Base-by-base conservation (phyloP, 805 yeast species). In the Nakazawaea ambrosiae region DNA sequence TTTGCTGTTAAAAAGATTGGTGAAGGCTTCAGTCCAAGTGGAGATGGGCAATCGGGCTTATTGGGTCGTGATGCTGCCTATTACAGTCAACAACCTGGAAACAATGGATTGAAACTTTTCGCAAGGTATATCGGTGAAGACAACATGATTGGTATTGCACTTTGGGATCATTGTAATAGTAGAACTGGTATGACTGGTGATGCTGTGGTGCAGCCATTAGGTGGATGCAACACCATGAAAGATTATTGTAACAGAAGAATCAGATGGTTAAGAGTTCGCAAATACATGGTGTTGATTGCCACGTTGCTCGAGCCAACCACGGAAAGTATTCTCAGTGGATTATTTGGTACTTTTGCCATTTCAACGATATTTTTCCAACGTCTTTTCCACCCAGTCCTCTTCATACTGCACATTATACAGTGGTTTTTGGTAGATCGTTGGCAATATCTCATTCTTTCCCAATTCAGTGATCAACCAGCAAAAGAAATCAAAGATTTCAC, bases 91-190 rank as follows among this genome's bases (percentile, higher is more conserved):
- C 23, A 38, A 3, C 45, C 47, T 1, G 65, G 66, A 14, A 58
- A 61, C 24, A n/a, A n/a, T n/a, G 83, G 90, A 0, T 65, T 88
- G 30, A 67, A 77, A 36, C 74, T 76, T 40, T 87, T 88, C 55
- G 77, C 95, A 6, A 65, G 77, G 40, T 88, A 80, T 54, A 87
- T 87, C 50, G 95, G 95, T 5, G 96, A 87, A 54, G 96, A 87
- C 55, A 87, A 87, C 55, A 83, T 86, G 94, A 87, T 87, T 44
- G 95, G 85, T 4, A 86, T 84, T 34, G 84, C 87, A 1, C 53
- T 87, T 14, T 87, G 95, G 95, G 75, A 76, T 34, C 65, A 68
- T 24, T 78, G 83, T 18, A 39, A 49, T 18, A 81, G 84, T 2
- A 63, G 88, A 46, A 84, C 95, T 0, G 88, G 81, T 0, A 65